A percentile compares a stretch with the other conserved stretches of the same genome.
phyloP scores from a whole-genome alignment of 2,329 filamentous ascomycete species.

The Nemania serpens region DNA sequence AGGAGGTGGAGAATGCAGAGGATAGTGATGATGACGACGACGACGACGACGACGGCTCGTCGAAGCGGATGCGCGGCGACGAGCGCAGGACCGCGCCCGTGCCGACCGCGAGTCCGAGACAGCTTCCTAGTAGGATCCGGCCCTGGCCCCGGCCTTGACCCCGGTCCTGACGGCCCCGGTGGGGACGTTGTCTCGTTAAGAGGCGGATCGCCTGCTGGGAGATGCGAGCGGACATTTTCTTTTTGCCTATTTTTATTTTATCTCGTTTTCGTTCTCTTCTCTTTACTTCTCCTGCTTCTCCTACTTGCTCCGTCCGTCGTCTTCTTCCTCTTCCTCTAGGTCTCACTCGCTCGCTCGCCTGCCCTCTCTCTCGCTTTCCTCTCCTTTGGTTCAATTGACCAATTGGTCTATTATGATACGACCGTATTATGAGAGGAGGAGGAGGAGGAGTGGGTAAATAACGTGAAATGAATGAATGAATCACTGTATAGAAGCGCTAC shows the following conservation, averaged over 20 bases:
- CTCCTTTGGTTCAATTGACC: too few species aligned
- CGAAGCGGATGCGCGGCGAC: slow-evolving; percentile 31
- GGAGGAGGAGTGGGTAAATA: too few species aligned
- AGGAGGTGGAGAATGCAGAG: slow-evolving; percentile 18
- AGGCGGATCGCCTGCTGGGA: slow-evolving; percentile 17
- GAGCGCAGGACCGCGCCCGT: slow-evolving; percentile 35
- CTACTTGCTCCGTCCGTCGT: neutral
- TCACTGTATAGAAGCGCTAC: too few species aligned
- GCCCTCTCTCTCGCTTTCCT: too few species aligned
- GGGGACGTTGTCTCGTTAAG: slow-evolving; percentile 30
- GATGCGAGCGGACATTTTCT: slow-evolving; percentile 34
- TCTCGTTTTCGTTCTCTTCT: neutral
- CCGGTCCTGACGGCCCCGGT: slow-evolving; percentile 29
- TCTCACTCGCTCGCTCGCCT: too few species aligned
- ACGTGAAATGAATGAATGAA: too few species aligned
- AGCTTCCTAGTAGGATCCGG: slow-evolving; percentile 32
- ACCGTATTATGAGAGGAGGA: too few species aligned
- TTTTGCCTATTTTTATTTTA: neutral
- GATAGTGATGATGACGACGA: neutral
- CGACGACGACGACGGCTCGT: neutral
- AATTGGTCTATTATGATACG: too few species aligned
- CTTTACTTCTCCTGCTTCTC: neutral
- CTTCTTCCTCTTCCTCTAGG: too few species aligned
- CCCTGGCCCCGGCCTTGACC: slow-evolving; percentile 21
- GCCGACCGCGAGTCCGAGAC: slow-evolving; percentile 44